Base-by-base conservation (phyloP, 495 filamentous ascomycete species). In the Xylona heveae region DNA sequence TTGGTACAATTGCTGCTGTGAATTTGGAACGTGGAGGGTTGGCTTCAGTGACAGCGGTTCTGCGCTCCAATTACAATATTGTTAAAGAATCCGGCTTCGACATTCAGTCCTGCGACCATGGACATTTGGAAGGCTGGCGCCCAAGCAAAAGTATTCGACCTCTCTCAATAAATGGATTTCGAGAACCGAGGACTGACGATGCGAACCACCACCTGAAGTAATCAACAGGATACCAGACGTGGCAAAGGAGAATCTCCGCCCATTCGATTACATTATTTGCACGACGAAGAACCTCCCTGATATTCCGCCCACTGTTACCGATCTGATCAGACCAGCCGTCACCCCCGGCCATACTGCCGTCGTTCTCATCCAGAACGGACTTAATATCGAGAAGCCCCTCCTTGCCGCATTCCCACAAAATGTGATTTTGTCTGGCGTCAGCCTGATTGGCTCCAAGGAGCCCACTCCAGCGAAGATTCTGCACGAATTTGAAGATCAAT, bases 361-460 rank as follows among this genome's bases (percentile, higher is more conserved):
- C 25, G 50, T 68, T 0, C 53, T 76, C 1, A 50, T 67, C 19
- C 71, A 75, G 42, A 76, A 74, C 38, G 71, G 69, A 1, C 50
- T 75, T 8, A 65, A 67, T 39, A 71, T 75, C 39, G 69, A 74
- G 40, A 53, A 52, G 3, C 70, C 67, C 0, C 38, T 73, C 9
- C 37, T 62, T 20, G 31, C 38, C 2, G 43, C 46, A 0, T 73
- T 66, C 39, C 66, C 68, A 0, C 12, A 36, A 0, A 74, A 64
- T 33, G 45, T 56, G 2, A 39, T 67, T 18, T 45, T 74, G 4
- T 63, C 57, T 2, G 61, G 64, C 3, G 55, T 75, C 13, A 52
- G 49, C 9, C 47, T 61, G n/a, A 64, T 62, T 30, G 57, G 58
- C 25, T 48, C 59, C 0, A 54, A 51, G 14, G 62, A 74, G 41